These are phyloP conservation scores for Besnoitia besnoiti DNA, from an alignment of 169 alveolate species.

Conservation along the genomic window DNA sequence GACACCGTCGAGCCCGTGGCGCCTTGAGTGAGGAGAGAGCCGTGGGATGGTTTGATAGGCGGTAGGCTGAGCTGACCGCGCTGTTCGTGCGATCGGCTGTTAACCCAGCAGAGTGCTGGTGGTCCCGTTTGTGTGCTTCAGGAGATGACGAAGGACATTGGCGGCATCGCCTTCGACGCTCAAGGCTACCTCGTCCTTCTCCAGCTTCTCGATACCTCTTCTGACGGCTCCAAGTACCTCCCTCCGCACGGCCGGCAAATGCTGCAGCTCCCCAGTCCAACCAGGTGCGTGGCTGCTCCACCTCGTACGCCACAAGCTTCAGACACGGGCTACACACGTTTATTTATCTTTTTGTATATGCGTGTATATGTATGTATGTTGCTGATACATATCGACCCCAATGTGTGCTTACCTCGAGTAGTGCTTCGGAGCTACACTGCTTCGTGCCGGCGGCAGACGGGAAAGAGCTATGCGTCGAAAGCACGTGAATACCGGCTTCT, in stretches of 20 bases:
- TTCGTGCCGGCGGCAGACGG: background rate
- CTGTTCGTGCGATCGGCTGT: too few species aligned
- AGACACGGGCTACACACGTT: background rate
- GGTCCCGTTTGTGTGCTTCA: too few species aligned
- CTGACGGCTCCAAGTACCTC: constrained; percentile 16
- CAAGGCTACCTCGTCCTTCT: constrained; percentile 44
- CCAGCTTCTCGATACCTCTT: constrained; percentile 38
- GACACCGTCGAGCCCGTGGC: too few species aligned
- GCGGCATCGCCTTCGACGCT: constrained; percentile 25
- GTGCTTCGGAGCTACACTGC: background rate
- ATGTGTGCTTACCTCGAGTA: background rate
- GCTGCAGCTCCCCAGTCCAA: constrained; percentile 46
- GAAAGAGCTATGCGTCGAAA: too few species aligned
- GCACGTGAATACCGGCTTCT: background rate
- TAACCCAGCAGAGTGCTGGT: too few species aligned
- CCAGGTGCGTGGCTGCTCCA: constrained; percentile 1
- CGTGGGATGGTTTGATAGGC: too few species aligned
- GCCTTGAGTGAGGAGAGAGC: too few species aligned
- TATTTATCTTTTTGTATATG: too few species aligned
- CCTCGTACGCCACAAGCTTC: background rate
- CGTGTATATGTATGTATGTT: background rate
- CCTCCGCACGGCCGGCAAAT: constrained; percentile 29
- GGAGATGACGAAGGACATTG: constrained; percentile 6
- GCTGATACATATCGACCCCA: too few species aligned
- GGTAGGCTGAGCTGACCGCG: too few species aligned